Evolutionary conservation across 169 alveolate genomes (phyloP).

Genomic region (Eimeria necatrix): DNA sequence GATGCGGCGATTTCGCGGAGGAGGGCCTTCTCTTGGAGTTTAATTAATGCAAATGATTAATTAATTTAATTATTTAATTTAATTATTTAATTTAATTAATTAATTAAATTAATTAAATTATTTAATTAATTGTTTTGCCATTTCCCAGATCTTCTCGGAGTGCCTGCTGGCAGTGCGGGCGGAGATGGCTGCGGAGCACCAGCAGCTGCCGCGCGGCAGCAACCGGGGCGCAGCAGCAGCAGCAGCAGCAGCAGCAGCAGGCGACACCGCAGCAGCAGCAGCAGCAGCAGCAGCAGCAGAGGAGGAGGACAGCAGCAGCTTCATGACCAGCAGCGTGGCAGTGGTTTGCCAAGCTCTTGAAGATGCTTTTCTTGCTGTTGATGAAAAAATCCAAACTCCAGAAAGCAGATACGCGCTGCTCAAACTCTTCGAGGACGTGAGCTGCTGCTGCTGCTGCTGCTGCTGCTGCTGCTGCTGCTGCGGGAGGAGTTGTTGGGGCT

Average conservation of each 20-base stretch:
- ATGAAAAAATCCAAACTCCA: slow-evolving; percentile 87
- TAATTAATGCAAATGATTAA: too few relatives aligned
- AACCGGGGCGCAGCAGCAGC: too few relatives aligned
- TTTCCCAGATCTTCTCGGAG: slow-evolving; percentile 62
- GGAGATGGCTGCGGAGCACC: slow-evolving; percentile 18
- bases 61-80: too few relatives aligned
- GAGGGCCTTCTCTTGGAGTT: too few relatives aligned
- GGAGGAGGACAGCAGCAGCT: neutral
- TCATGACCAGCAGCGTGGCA: slow-evolving; percentile 22
- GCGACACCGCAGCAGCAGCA: too few relatives aligned
- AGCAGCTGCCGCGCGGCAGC: slow-evolving; percentile 16
- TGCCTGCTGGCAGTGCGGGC: slow-evolving; percentile 21
- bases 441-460: neutral
- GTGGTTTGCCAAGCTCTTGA: slow-evolving; percentile 67
- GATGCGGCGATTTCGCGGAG: neutral
- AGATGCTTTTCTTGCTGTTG: slow-evolving; percentile 86
- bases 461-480: neutral
- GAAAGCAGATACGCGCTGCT: slow-evolving; percentile 85
- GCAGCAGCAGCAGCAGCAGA: neutral
- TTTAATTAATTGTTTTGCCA: too few relatives aligned
- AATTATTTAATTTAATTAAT: too few relatives aligned
- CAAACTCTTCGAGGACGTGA: slow-evolving; percentile 79
- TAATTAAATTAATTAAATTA: too few relatives aligned
- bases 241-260: too few relatives aligned
- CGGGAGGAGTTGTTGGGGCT: too few relatives aligned